Base-by-base conservation (phyloP, 805 yeast genomes). In the Saturnispora serradocipensis region DNA sequence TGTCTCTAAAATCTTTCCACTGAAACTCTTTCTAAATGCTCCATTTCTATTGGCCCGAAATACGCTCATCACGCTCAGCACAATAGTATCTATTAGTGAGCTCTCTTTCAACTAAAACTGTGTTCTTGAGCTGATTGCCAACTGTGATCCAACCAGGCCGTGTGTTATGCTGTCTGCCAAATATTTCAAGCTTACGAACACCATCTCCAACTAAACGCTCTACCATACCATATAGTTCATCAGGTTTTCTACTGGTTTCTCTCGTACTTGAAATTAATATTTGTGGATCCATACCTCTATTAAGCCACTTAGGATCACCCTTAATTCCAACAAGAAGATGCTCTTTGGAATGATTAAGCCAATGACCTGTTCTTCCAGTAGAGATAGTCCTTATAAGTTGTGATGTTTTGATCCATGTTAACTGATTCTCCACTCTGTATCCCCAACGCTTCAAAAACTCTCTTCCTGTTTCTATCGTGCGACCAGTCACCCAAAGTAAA, bases 311-410 rank as follows among this genome's bases (percentile, higher is more conserved):
- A 0, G 95, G 89, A 40, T 78, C 63, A 0, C 97, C 97, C 61
- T 90, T 90, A 25, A 85, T 61, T 32, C 97, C 98, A 8, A 91
- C 86, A 4, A 90, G 67, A 43, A 88, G 70, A 64, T 90, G 97
- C 65, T 90, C 98, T 60, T 90, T 90, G 0, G 96, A 86, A 67
- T 90, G 98, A 63, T 90, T 90, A 49, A 90, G 72, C 98, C 98
- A 90, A 65, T 90, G 98, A 0, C 98, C 98, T 0, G 98, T 90
- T 56, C 97, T 72, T 1, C 98, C 98, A 0, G 98, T 91, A 54
- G 95, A 89, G 43, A 90, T 89, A 0, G 97, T 90, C 54, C 96
- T 72, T 20, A 84, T 80, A 54, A 91, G 68, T 64, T 91, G 97
- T 65, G 90, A 90, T 5, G 93, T 80, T 65, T 90, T 90, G 53